Evolutionary conservation across 495 filamentous ascomycete species (phyloP), one percentile per base, ranked within the genome.

Genomic region (Penicillium coffeae): DNA sequence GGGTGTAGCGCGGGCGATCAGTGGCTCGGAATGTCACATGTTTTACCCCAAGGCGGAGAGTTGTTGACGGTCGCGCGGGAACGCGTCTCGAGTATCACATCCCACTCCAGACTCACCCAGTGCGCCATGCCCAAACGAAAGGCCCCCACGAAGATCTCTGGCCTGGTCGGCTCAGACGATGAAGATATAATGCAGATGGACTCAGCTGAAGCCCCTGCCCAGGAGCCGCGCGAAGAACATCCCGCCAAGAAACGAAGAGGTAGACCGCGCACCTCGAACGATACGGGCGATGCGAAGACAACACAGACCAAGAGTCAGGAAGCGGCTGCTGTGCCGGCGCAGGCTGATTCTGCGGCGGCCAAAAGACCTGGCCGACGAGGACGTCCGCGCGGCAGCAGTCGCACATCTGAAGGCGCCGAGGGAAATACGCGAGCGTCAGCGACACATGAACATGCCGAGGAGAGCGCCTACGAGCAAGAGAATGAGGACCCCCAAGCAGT

Each of bases 131-230:
- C 80, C 19, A 80, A 78, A 54, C 63, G 67, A 44, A 80, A 74
- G 50, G 66, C 66, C n/a, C 50, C 73, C 19, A 65, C 76, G 21
- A 80, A 76, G 27, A 56, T 88, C 19, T 78, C 84, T 50, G 78
- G 73, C n/a, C 68, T 86, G 38, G 71, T 84, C 30, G 85, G 82
- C 49, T 86, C 82, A 33, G 84, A 87, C 44, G 80, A 82, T 52
- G 86, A 89, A 40, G 82, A 86, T 65, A 70, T 74, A 22, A 68
- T 68, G 45, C 62, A 65, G 42, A 8, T 54, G 7, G 48, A 50
- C 22, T 42, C 37, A 20, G 55, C 48, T 47, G 66, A 61, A 38
- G 52, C 43, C 14, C 56, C 49, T 37, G 48, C 51, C 18, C 59
- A 68, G 21, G 61, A 66, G 44, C 36, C 51, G 18, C 56, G 52